Conservation (phyloP, 192 early-diverging fungal genomes). For the Mortierella alpina region DNA sequence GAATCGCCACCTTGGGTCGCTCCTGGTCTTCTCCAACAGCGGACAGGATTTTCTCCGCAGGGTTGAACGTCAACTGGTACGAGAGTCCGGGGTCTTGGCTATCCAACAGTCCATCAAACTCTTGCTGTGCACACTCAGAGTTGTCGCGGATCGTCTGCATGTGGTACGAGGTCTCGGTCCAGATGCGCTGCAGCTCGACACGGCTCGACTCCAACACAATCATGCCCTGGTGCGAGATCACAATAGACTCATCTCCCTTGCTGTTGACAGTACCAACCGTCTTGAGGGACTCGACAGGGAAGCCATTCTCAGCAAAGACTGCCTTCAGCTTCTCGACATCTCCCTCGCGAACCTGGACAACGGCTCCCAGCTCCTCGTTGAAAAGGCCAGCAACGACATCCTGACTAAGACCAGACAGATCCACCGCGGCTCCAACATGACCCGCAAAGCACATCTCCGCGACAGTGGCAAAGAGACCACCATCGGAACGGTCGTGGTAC, state of each 20-base stretch:
- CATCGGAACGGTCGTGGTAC: conserved; percentile 99
- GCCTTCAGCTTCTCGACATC: conserved; percentile 66
- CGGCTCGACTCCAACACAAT: conserved; percentile 70
- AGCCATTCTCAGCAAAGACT: conserved; percentile 62
- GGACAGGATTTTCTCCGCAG: conserved; percentile 61
- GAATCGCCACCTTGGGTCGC: conserved; percentile 89
- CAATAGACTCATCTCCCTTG: conserved; percentile 61
- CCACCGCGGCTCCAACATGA: conserved; percentile 82
- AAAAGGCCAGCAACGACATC: conserved; percentile 77
- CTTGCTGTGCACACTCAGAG: conserved; percentile 84
- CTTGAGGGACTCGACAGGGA: conserved; percentile 67
- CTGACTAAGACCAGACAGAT: conserved; percentile 64
- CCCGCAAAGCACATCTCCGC: conserved; percentile 98
- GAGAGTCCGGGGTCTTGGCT: conserved; percentile 82
- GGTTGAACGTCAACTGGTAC: conserved; percentile 84
- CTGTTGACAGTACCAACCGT: conserved; percentile 68
- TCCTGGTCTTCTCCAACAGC: conserved; percentile 1
- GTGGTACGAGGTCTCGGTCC: conserved; percentile 91
- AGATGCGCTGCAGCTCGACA: conserved; percentile 79
- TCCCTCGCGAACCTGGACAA: conserved; percentile 82
- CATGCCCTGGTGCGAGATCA: conserved; percentile 58
- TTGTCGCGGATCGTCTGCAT: conserved; percentile 95
- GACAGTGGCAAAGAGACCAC: conserved; percentile 93
- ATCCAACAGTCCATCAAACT: conserved; percentile 80
- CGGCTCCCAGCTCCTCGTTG: conserved; percentile 98